Percentiles rank a stretch among this genome's conserved stretches.
These are phyloP conservation scores for Hanseniaspora hatyaiensis DNA, from an alignment of 805 yeast genomes.

Conservation along the genomic window DNA sequence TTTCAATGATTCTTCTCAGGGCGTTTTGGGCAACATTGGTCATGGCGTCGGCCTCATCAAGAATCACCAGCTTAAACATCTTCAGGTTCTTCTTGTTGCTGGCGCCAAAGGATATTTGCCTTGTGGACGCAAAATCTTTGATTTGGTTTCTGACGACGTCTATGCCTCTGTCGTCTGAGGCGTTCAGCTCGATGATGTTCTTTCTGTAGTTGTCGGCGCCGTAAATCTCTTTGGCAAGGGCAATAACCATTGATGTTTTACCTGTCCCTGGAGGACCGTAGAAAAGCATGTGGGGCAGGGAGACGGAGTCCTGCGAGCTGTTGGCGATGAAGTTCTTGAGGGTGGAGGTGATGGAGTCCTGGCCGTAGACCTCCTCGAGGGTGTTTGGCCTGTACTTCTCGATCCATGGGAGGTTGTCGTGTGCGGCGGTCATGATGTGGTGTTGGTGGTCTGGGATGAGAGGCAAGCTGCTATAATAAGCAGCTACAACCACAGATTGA, in stretches of 20 bases:
- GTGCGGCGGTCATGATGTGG: constrained; percentile 17
- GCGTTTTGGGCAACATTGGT: constrained; percentile 79
- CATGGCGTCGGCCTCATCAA: constrained; percentile 96
- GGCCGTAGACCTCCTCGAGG: constrained; percentile 84
- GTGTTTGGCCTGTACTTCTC: constrained; percentile 87
- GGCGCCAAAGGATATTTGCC: constrained; percentile 58
- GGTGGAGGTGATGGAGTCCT: constrained; percentile 71
- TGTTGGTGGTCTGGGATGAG: too few relatives aligned
- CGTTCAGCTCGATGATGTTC: constrained; percentile 90
- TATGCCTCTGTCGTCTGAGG: constrained; percentile 95
- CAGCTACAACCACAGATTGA: too few relatives aligned
- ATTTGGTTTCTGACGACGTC: constrained; percentile 96
- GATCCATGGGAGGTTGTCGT: constrained; percentile 65
- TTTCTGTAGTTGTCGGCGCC: constrained; percentile 63
- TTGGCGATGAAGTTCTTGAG: constrained; percentile 73
- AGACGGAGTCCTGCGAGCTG: constrained; percentile 33
- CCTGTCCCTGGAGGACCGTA: constrained; percentile 97
- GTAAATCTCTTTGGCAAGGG: constrained; percentile 75
- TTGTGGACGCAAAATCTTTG: constrained; percentile 89
- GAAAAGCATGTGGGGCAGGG: constrained; percentile 80
- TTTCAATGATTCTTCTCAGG: constrained; percentile 68
- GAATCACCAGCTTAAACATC: constrained; percentile 79
- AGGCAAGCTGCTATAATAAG: too few relatives aligned
- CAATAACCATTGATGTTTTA: constrained; percentile 78
- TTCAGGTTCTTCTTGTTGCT: constrained; percentile 28